Base-by-base conservation (phyloP, 2,329 filamentous ascomycete species). In the Ophiostoma triangulosporum region DNA sequence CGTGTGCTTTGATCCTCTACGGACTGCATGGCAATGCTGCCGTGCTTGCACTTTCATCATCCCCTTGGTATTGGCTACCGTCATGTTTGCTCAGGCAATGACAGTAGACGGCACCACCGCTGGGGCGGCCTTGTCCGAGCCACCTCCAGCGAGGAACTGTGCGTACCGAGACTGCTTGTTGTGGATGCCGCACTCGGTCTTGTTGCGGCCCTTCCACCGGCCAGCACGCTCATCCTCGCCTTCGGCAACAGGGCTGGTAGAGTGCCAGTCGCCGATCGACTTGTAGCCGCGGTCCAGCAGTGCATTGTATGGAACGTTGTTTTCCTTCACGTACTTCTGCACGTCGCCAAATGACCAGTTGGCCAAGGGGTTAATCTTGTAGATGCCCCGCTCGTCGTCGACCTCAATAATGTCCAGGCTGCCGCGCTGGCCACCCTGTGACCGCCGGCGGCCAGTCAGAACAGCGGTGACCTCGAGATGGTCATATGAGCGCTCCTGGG, bases 111-210 rank as follows among this genome's bases (percentile, higher is more conserved):
- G 43, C 26, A 15, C 43, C 9, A n/a, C 24, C 7, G 43, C 43
- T 15, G 43, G 14, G 9, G 26, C 26, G 8, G 43, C 7, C 2
- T 17, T 7, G n/a, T 20, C 24, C 4, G 26, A 7, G 7, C 9
- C 14, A 12, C 7, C 38, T 17, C 50, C 24, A 3, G 56, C 75
- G 54, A 95, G 71, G 69, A 85, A 96, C 70, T 90, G 82, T 11
- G 89, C 86, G 64, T 97, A 98, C 61, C 89, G 84, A 55, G 88
- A 95, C 68, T 90, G 84, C 70, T 93, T 94, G 76, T 97, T 97
- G 80, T 98, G 93, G 65, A 98, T 97, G 48, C 93, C 93, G 68
- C 93, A 98, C 74, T 98, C 93, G 15, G 89, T 94, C 83, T 98
- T 98, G 64, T 77, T 73, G 69, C 89, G 86, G 57, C 93, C 93